Evolutionary conservation across 2,329 filamentous ascomycete species (phyloP).

Genomic region (Ramularia endophylla): DNA sequence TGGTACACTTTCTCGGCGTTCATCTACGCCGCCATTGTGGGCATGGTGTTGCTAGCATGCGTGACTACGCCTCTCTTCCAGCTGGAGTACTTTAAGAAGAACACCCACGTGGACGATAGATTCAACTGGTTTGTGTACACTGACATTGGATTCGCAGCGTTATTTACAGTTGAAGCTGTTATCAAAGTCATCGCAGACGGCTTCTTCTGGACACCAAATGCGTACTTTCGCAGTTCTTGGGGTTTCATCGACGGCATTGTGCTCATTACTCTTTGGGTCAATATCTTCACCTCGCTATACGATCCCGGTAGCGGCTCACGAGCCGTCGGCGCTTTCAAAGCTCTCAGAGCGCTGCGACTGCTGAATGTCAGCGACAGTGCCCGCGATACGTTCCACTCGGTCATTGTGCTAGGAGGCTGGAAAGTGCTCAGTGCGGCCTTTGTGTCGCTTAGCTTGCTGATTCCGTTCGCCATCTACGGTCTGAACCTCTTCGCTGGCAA

Average conservation of each 20-base stretch:
- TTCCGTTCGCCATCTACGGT: constrained; percentile 95
- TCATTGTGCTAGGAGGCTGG: constrained; percentile 90
- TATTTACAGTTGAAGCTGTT: constrained; percentile 79
- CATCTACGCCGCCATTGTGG: constrained; percentile 87
- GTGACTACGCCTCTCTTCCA: constrained; percentile 93
- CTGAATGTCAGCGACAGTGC: constrained; percentile 96
- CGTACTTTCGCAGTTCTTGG: constrained; percentile 94
- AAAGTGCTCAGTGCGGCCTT: constrained; percentile 90
- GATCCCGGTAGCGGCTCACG: constrained; percentile 80
- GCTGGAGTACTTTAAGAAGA: constrained; percentile 63
- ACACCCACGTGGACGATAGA: constrained; percentile 35
- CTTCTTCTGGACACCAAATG: constrained; percentile 94
- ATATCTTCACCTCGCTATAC: constrained; percentile 74
- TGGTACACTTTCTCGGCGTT: constrained; percentile 95
- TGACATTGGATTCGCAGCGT: constrained; percentile 77
- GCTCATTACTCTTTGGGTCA: constrained; percentile 90
- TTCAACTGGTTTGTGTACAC: constrained; percentile 95
- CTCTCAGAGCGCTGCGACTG: constrained; percentile 79
- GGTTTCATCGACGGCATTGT: constrained; percentile 92
- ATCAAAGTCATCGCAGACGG: constrained; percentile 96
- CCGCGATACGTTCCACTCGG: constrained; percentile 90
- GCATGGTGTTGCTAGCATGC: constrained; percentile 96
- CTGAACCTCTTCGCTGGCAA: constrained; percentile 86
- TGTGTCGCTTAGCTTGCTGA: constrained; percentile 86
- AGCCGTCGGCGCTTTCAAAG: constrained; percentile 95